Evolutionary conservation across 116 monocot genomes (phyloP), one percentile per base, ranked within the genome.

Genomic region (Dioscorea cayenensis): DNA sequence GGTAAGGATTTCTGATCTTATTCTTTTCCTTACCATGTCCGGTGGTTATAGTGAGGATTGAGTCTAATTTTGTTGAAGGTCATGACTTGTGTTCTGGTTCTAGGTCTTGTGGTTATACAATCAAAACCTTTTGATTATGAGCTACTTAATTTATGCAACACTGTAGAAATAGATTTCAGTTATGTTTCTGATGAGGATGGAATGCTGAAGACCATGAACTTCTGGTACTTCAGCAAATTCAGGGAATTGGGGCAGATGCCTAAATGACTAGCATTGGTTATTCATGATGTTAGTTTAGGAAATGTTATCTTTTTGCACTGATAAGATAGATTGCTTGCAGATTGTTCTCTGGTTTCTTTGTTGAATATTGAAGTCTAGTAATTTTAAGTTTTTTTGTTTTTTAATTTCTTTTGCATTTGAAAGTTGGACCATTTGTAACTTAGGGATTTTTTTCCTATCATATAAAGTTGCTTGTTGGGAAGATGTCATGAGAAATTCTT

Each of bases 1-100:
- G 96, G 95, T 95, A 36, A 32, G 23, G 2, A 70, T 14, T 10
- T 14, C 14, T 12, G 14, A 0, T 55, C 28, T 36, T 18, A 22
- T 3, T 16, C 20, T 27, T 65, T 1, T 59, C 19, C 36, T 37
- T 66, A 58, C 16, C 58, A 10, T 58, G 58, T 58, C 13, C 12
- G 1, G 0, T 58, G 58, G 14, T 58, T n/a, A 14, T 18, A 58
- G 14, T 58, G 16, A 13, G 4, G 14, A 58, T 14, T n/a, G 14
- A 58, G 14, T 13, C 5, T 7, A 58, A 1, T 58, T 18, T 18
- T 58, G 58, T 13, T 25, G 25, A n/a, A n/a, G 3, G n/a, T 58
- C n/a, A 18, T 13, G 5, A 58, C 58, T n/a, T 58, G 14, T 58
- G 58, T 58, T 7, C n/a, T 58, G n/a, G n/a, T 58, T 58, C n/a